Conservation (phyloP, 2,329 filamentous ascomycete genomes). For the Hawksworthiomyces lignivorus region DNA sequence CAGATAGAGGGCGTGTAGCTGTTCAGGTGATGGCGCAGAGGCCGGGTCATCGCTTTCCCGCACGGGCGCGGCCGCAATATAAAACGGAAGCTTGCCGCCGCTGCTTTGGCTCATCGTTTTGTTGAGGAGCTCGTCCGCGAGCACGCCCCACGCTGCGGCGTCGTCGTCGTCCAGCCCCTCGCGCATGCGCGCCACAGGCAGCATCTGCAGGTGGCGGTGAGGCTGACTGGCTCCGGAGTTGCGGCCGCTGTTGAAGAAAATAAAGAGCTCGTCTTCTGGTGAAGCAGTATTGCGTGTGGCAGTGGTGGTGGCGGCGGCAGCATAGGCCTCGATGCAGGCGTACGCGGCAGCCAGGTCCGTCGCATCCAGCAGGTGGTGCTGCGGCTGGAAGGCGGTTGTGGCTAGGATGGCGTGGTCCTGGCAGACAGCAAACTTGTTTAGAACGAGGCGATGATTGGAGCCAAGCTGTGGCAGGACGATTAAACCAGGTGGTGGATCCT, state of each 20-base stretch:
- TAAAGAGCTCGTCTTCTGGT: conserved; percentile 40
- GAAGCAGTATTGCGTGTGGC: neutral
- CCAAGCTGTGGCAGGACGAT: conserved; percentile 40
- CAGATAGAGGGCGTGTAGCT: conserved; percentile 37
- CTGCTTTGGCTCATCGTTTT: neutral
- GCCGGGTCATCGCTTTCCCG: neutral
- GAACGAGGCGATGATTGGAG: conserved; percentile 51
- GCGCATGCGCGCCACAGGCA: conserved; percentile 57
- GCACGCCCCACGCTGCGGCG: conserved; percentile 37
- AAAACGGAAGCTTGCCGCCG: conserved; percentile 6
- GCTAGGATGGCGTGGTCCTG: conserved; percentile 65
- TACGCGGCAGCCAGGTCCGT: conserved; percentile 55
- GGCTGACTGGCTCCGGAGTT: conserved; percentile 65
- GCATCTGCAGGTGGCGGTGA: conserved; percentile 64
- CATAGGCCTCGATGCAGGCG: conserved; percentile 53
- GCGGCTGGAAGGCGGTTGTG: conserved; percentile 55
- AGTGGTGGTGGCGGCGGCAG: neutral
- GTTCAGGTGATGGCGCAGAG: conserved; percentile 10
- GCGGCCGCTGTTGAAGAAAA: conserved; percentile 63
- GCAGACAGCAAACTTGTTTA: conserved; percentile 71
- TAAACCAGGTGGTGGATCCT: conserved; percentile 47
- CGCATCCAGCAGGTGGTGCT: conserved; percentile 54
- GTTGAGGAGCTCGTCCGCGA: conserved; percentile 36
- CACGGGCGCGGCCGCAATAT: conserved; percentile 7
- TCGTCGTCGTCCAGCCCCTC: conserved; percentile 34